Percentiles rank a stretch among this genome's conserved stretches.
These are phyloP conservation scores for Gymnopilus junonius DNA, from an alignment of 768 basidiomycete genomes.

Conservation along the genomic window DNA sequence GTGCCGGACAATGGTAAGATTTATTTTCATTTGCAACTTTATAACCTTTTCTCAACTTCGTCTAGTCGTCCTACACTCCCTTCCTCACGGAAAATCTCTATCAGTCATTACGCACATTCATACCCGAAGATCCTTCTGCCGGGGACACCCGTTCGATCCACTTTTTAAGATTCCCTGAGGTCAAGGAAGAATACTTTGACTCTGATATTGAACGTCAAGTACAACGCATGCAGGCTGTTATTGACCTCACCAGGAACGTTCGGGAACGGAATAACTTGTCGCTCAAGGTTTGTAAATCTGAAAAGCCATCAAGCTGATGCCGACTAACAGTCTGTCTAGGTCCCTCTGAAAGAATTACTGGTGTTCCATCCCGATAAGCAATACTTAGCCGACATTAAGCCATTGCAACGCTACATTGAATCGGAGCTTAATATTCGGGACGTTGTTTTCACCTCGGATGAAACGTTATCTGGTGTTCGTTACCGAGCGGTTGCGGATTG, in stretches of 20 bases:
- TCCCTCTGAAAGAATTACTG: slow-evolving; percentile 88
- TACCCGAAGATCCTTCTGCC: slow-evolving; percentile 71
- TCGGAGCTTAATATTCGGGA: slow-evolving; percentile 96
- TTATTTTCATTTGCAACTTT: neutral
- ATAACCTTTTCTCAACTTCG: slow-evolving; percentile 8
- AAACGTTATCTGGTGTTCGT: slow-evolving; percentile 80
- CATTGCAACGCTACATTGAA: slow-evolving; percentile 85
- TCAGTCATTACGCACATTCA: slow-evolving; percentile 85
- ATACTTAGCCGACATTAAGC: slow-evolving; percentile 85
- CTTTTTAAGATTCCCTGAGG: slow-evolving; percentile 92
- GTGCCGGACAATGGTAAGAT: slow-evolving; percentile 87
- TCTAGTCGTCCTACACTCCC: slow-evolving; percentile 95
- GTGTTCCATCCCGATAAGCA: slow-evolving; percentile 89
- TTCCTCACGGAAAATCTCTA: slow-evolving; percentile 98
- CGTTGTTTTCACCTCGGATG: slow-evolving; percentile 88
- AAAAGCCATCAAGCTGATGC: neutral
- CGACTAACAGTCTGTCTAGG: slow-evolving; percentile 46
- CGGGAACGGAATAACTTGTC: slow-evolving; percentile 87
- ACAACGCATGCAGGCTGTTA: slow-evolving; percentile 92
- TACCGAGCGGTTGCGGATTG: slow-evolving; percentile 95
- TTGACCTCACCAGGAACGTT: slow-evolving; percentile 87
- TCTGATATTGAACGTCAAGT: slow-evolving; percentile 92
- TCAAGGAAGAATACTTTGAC: slow-evolving; percentile 96
- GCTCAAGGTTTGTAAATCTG: slow-evolving; percentile 71
- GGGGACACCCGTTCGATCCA: slow-evolving; percentile 92